Evolutionary conservation across 2,329 filamentous ascomycete species (phyloP), one percentile per base, ranked within the genome.

Genomic region (Colletotrichum karsti): DNA sequence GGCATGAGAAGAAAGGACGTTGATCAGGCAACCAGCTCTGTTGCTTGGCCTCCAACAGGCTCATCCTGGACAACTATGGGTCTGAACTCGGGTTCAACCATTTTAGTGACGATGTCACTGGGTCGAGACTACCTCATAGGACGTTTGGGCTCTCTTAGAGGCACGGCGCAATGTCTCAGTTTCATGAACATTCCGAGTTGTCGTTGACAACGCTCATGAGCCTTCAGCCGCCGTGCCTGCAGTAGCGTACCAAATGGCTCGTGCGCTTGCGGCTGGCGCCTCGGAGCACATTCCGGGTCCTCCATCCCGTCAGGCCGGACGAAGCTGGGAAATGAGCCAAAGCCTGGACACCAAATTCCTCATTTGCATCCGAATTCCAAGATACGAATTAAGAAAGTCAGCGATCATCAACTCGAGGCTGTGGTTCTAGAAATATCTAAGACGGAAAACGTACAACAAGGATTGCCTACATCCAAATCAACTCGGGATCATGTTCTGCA

Each of bases 231-330:
- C 30, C 30, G 41, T 39, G 48, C 13, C 48, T 24, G 13, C 39
- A 37, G 33, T 18, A n/a, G n/a, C 18, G 46, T n/a, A 6, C 42
- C 22, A 9, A 24, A 7, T 30, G 41, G 50, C 26, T 18, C 58
- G 12, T 8, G 39, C 41, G 41, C 48, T 55, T 18, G 18, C 15
- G 20, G 30, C 9, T 24, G 50, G 20, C 58, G 22, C 10, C 12
- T 15, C 50, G 55, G 42, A 33, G 35, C 35, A 63, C 63, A 57
- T 57, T 63, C 63, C 63, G 42, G 30, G 10, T n/a, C 15, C 18
- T 22, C 39, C 41, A 20, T 30, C 35, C 30, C 13, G 30, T 35
- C 20, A 53, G n/a, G n/a, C n/a, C n/a, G n/a, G 56, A 30, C 39
- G 46, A 28, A 39, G 12, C 26, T 53, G 48, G 56, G 62, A 65